Percentiles rank a stretch among this genome's conserved stretches.
Evolutionary conservation across 1,139 yeast genomes (phyloP).

Genomic region (Nadsonia commutata): DNA sequence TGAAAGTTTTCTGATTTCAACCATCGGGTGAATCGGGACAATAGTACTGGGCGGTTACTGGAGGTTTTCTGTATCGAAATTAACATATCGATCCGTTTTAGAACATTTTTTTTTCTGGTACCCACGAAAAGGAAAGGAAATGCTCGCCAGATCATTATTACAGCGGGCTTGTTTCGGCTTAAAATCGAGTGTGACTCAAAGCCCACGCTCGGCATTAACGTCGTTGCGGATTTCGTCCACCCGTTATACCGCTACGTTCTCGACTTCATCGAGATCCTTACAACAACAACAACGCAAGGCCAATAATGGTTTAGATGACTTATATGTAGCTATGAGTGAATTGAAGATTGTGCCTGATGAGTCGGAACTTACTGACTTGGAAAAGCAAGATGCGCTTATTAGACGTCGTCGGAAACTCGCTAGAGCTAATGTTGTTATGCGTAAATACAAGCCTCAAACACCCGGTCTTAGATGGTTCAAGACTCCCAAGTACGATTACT

Average conservation of each 20-base stretch:
- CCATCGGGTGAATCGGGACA: too few species aligned
- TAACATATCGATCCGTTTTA: too few species aligned
- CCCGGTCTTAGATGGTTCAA: conserved; percentile 87
- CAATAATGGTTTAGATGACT: conserved; percentile 1
- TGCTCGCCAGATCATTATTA: not conserved
- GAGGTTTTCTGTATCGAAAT: too few species aligned
- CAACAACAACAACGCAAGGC: not conserved
- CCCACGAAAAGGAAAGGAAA: too few species aligned
- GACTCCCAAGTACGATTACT: conserved; percentile 73
- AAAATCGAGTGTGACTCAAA: too few species aligned
- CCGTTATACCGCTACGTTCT: not conserved
- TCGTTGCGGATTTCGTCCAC: too few species aligned
- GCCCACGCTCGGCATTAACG: too few species aligned
- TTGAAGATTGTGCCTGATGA: conserved; percentile 14
- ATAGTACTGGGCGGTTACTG: too few species aligned
- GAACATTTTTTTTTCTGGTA: too few species aligned
- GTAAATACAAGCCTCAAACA: conserved; percentile 62
- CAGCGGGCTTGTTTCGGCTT: not conserved
- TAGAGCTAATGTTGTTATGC: conserved; percentile 55
- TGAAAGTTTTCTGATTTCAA: too few species aligned
- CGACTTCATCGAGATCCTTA: not conserved
- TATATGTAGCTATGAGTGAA: conserved; percentile 7
- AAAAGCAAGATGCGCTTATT: conserved; percentile 59
- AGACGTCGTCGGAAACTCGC: conserved; percentile 61
- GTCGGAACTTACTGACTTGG: conserved; percentile 44